Conservation (phyloP, 2,329 filamentous ascomycete species). For the Trichophyton benhamiae region DNA sequence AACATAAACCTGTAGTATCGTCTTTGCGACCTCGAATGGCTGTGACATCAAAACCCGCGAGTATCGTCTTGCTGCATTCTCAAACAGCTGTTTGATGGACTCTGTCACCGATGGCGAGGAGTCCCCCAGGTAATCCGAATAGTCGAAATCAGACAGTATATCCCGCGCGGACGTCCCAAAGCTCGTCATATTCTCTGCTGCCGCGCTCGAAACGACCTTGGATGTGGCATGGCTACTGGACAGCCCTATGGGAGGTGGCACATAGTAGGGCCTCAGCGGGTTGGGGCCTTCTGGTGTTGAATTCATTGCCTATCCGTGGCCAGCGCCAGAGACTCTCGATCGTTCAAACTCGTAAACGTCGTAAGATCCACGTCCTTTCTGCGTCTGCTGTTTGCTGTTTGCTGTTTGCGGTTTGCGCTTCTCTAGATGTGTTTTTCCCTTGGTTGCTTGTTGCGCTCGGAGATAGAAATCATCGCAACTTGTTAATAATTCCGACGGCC, state of each 20-base stretch:
- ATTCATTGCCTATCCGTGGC: constrained; percentile 28
- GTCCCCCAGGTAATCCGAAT: constrained; percentile 73
- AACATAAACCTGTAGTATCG: constrained; percentile 65
- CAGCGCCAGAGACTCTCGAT: neutral
- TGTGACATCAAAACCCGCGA: constrained; percentile 78
- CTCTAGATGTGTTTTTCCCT: constrained; percentile 9
- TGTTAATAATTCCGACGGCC: neutral
- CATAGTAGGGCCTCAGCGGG: constrained; percentile 49
- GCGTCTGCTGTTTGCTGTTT: neutral
- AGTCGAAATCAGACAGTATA: constrained; percentile 81
- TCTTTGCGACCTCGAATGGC: constrained; percentile 95
- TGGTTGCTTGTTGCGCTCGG: neutral
- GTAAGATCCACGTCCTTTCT: constrained; percentile 13
- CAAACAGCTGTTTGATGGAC: constrained; percentile 62
- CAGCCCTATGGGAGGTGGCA: constrained; percentile 53
- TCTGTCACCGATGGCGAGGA: constrained; percentile 62
- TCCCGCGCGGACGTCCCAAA: constrained; percentile 60
- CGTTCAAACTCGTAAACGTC: neutral
- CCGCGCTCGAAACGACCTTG: constrained; percentile 26
- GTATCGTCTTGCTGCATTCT: constrained; percentile 86
- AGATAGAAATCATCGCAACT: neutral
- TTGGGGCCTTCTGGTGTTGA: constrained; percentile 42
- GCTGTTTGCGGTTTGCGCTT: constrained; percentile 12
- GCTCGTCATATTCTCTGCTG: constrained; percentile 36
- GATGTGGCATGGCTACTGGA: constrained; percentile 31